phyloP scores from a whole-genome alignment of 495 filamentous ascomycete genomes.

The Penicillium fimorum region DNA sequence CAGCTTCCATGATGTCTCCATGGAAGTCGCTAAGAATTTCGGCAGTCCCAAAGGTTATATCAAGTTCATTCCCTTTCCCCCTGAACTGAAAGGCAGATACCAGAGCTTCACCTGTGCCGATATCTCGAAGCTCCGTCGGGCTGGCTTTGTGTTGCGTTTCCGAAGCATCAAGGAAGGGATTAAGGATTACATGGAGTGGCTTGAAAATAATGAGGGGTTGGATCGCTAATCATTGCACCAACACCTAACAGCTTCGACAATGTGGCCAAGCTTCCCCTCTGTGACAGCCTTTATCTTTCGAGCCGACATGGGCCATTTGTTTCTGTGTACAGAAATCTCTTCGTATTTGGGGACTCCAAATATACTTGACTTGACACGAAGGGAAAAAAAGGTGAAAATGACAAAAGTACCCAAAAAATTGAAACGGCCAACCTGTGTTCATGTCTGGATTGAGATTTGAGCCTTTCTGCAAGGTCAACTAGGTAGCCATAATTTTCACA shows the following conservation, averaged over 20 bases:
- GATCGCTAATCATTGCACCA: neutral
- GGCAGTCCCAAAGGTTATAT: conserved; percentile 3
- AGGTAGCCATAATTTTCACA: neutral
- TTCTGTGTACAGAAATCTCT: neutral
- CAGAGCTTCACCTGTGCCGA: conserved; percentile 6
- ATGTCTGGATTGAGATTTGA: neutral
- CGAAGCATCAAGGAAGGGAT: conserved; percentile 3
- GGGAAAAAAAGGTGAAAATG: neutral
- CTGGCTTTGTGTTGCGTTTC: neutral
- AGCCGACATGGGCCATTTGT: neutral
- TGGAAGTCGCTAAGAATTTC: neutral
- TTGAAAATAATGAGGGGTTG: neutral
- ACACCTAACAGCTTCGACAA: neutral
- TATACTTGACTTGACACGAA: neutral
- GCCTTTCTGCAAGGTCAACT: neutral
- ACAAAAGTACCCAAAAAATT: neutral
- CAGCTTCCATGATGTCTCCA: conserved; percentile 2
- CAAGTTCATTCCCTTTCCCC: neutral
- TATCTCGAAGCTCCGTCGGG: conserved; percentile 4
- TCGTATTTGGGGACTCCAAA: neutral
- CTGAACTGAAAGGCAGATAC: neutral
- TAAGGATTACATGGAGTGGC: conserved; percentile 6
- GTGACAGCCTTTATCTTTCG: neutral
- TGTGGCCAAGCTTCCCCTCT: neutral
- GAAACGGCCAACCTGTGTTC: neutral